Evolutionary conservation across 306 rosid genomes (phyloP), one percentile per base, ranked within the genome.

Genomic region (Cucumis melo): DNA sequence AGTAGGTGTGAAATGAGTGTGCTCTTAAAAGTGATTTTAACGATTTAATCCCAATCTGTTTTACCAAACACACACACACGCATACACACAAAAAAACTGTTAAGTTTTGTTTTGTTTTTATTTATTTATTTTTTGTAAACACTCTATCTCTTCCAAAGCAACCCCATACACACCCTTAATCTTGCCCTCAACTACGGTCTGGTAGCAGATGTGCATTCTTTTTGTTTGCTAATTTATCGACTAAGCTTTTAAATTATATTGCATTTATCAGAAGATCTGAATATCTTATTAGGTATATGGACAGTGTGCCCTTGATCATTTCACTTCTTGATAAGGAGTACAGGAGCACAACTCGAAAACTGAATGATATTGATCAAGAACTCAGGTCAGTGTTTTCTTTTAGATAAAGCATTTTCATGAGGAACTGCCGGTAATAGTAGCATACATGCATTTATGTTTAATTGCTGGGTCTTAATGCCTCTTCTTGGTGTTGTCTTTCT

Each of bases 281-380:
- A 71, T 80, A 81, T 77, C 77, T 66, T 87, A 81, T 83, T 76
- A 93, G 99, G 96, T 94, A 94, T 81, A 89, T 94, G 92, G 90
- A 85, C 79, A 91, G 85, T 7, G 91, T 94, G 53, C 99, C 97
- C 20, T 75, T 88, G 82, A 92, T 94, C 85, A 84, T 94, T 84
- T 97, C 99, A 58, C 99, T 94, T 83, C 99, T 94, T 67, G 99
- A 94, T 84, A 94, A 92, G 92, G 96, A 94, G 90, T 79, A 87
- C 82, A 85, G 92, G 42, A 88, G 87, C 80, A 86, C 87, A 64
- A 86, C 91, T 74, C 87, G 92, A 84, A 92, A 83, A 78, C 79
- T 89, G 85, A 84, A 84, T 80, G 99, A 92, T 63, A 86, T 94
- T 81, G 82, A 82, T 86, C 95, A 86, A 77, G 97, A 94, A 83